Base-by-base conservation (phyloP, 805 yeast genomes). In the Saccharomyces jurei region DNA sequence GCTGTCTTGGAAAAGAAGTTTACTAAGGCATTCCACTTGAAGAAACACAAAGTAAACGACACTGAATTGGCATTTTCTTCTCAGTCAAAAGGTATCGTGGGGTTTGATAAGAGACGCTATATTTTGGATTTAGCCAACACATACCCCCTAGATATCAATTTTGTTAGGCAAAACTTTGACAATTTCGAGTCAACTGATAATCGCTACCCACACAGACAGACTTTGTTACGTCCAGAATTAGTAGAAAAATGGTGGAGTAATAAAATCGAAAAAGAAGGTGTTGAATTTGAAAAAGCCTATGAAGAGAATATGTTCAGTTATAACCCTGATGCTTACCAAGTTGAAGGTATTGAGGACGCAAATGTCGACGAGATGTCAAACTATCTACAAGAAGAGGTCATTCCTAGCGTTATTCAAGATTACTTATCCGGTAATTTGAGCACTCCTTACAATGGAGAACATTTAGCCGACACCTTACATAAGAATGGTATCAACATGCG, bases 201-300 rank as follows among this genome's bases (percentile, higher is more conserved):
- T n/a, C 76, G 81, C 10, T 91, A 90, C 67, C 96, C 97, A 17
- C 97, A 89, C 66, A 80, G 81, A 59, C 88, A 89, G 71, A 77
- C 87, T 13, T 79, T 87, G 27, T 65, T 92, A 48, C 84, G 98
- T 73, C 83, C 83, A 59, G 98, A 92, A 72, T 94, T 96, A 17
- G 82, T 92, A 50, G 92, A 84, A 61, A 88, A 84, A 62, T 92
- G 96, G 97, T 89, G 94, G 85, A 81, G 80, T 65, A 71, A 81
- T 56, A 81, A 84, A 65, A 78, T 86, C 2, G 80, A 86, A 14
- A 75, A 50, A 14, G 63, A 63, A 27, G 61, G 59, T 26, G 46
- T 60, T 17, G 57, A 57, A 13, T 50, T 62, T 21, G 60, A 80
- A 54, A 73, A 71, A 52, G 74, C 70, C 13, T 65, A 62, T 41